A percentile compares a stretch with the other conserved stretches of the same genome.
These are phyloP conservation scores for Wickerhamiella spandovensis DNA, from an alignment of 805 yeast species.

Conservation along the genomic window DNA sequence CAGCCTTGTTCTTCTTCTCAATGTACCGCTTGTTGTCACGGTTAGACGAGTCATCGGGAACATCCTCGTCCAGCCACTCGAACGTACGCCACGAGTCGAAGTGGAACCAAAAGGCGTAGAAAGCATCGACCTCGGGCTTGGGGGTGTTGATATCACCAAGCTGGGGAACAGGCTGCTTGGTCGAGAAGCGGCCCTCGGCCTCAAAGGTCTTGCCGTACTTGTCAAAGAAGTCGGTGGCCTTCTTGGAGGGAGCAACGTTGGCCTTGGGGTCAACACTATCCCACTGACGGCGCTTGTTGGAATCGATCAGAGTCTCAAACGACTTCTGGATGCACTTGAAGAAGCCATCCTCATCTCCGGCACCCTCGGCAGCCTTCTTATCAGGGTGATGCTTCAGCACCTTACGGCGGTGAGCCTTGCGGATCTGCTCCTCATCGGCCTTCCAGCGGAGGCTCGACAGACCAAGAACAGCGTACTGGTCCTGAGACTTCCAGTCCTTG, in stretches of 20 bases:
- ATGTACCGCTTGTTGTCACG: constrained; percentile 98
- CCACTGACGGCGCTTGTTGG: constrained; percentile 77
- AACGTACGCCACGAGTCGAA: constrained; percentile 97
- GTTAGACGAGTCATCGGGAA: constrained; percentile 97
- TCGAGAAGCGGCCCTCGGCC: constrained; percentile 84
- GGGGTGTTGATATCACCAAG: constrained; percentile 58
- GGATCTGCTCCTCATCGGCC: constrained; percentile 86
- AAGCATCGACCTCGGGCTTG: constrained; percentile 71
- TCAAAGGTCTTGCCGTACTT: constrained; percentile 89
- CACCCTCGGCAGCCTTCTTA: constrained; percentile 86
- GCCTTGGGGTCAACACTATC: constrained; percentile 92
- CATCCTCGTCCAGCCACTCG: constrained; percentile 97
- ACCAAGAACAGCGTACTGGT: constrained; percentile 92
- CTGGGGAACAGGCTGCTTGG: constrained; percentile 74
- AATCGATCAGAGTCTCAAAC: constrained; percentile 75
- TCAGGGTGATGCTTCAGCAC: constrained; percentile 97
- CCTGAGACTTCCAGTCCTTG: constrained; percentile 95
- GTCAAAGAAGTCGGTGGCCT: constrained; percentile 68
- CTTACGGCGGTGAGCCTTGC: constrained; percentile 93
- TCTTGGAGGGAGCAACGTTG: constrained; percentile 65
- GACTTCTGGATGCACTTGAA: constrained; percentile 98
- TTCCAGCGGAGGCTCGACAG: constrained; percentile 77
- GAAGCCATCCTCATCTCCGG: constrained; percentile 77
- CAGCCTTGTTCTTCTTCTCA: constrained; percentile 93
- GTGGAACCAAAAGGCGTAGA: constrained; percentile 85